phyloP scores from a whole-genome alignment of 306 rosid species.

The Benincasa hispida region DNA sequence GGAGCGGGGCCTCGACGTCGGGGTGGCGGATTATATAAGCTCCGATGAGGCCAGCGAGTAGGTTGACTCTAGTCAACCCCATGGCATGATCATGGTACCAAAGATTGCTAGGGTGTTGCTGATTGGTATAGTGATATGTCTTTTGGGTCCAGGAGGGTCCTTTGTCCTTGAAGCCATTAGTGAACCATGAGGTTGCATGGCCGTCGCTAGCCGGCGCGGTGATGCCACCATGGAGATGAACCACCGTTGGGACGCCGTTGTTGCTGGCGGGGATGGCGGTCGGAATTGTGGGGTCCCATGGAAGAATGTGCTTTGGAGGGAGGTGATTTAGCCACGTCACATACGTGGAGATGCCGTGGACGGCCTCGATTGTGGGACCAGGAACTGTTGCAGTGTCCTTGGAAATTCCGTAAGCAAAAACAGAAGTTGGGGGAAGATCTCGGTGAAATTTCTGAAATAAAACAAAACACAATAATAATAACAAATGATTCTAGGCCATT shows the following conservation, averaged over 20 bases:
- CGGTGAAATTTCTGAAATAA: constrained; percentile 59
- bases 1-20: constrained; percentile 25
- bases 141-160: constrained; percentile 33
- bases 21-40: constrained; percentile 49
- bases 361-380: constrained; percentile 72
- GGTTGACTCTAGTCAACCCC: constrained; percentile 31
- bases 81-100: constrained; percentile 90
- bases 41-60: constrained; percentile 30
- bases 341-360: constrained; percentile 25
- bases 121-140: constrained; percentile 40
- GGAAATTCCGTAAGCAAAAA: constrained; percentile 48
- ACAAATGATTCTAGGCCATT: not conserved
- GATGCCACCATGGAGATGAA: constrained; percentile 71
- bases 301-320: constrained; percentile 61
- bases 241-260: constrained; percentile 60
- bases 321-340: constrained; percentile 72
- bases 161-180: constrained; percentile 14
- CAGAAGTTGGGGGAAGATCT: constrained; percentile 53
- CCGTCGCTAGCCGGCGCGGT: constrained; percentile 60
- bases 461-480: not conserved
- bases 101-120: constrained; percentile 63
- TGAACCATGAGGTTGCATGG: constrained; percentile 58
- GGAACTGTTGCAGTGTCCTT: constrained; percentile 44
- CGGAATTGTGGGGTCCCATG: constrained; percentile 74
- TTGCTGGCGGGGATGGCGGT: constrained; percentile 23